Evolutionary conservation across 2,329 filamentous ascomycete species (phyloP).

Genomic region (Fusarium sambucinum): DNA sequence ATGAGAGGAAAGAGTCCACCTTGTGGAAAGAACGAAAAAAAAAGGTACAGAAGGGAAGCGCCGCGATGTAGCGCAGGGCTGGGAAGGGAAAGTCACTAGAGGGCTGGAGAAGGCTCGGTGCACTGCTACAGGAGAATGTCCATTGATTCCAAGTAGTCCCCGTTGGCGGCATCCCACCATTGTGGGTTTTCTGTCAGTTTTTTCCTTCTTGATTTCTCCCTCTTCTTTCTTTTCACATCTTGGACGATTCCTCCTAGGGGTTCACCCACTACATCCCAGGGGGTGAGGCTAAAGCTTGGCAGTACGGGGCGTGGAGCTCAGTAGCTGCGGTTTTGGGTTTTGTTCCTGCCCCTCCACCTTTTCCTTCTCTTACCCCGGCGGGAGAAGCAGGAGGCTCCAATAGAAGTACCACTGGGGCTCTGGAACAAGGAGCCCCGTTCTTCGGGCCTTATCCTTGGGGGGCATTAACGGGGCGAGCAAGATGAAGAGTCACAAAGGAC

Average conservation of each 20-base stretch:
- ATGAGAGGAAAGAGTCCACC: conserved; percentile 42
- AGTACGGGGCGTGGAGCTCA: conserved; percentile 40
- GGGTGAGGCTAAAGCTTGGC: conserved; percentile 23
- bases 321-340: conserved; percentile 14
- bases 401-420: conserved; percentile 39
- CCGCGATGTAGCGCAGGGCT: conserved; percentile 18
- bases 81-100: conserved; percentile 37
- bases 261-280: conserved; percentile 13
- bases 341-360: conserved; percentile 44
- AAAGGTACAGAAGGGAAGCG: conserved; percentile 39
- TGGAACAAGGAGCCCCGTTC: conserved; percentile 44
- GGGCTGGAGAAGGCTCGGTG: conserved; percentile 27
- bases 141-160: conserved; percentile 26
- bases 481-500: conserved; percentile 36
- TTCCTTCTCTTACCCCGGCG: conserved; percentile 44
- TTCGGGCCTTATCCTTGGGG: conserved; percentile 43
- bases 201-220: neutral
- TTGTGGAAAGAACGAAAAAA: conserved; percentile 44
- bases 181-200: conserved; percentile 22
- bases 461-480: conserved; percentile 38
- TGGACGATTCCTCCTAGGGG: conserved; percentile 15
- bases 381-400: conserved; percentile 49
- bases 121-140: conserved; percentile 36
- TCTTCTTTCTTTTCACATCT: conserved; percentile 6
- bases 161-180: conserved; percentile 34